A percentile compares a stretch with the other conserved stretches of the same genome.
Evolutionary conservation across 768 basidiomycete species (phyloP).

Genomic region (Hebeloma cylindrosporum): DNA sequence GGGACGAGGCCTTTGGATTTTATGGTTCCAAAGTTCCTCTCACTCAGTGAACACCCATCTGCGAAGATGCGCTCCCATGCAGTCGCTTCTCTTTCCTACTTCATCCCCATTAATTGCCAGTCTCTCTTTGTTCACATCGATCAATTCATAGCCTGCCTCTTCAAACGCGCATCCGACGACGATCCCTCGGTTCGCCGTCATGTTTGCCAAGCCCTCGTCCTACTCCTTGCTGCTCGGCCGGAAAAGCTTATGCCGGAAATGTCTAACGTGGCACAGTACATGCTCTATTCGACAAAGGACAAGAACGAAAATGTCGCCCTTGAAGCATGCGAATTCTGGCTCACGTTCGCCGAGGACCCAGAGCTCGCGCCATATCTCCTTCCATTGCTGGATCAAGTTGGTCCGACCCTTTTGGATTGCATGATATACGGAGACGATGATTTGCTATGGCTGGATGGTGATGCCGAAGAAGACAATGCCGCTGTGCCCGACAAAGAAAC

Average conservation of each 20-base stretch:
- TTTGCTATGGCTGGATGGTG: constrained; percentile 90
- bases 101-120: constrained; percentile 84
- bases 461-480: constrained; percentile 75
- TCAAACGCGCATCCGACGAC: constrained; percentile 93
- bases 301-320: constrained; percentile 95
- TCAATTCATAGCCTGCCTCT: constrained; percentile 87
- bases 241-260: constrained; percentile 98
- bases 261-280: constrained; percentile 93
- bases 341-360: constrained; percentile 96
- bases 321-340: constrained; percentile 99
- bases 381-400: constrained; percentile 87
- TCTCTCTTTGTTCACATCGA: constrained; percentile 92
- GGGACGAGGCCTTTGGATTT: constrained; percentile 93
- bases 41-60: constrained; percentile 80
- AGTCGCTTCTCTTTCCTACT: constrained; percentile 91
- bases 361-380: constrained; percentile 82
- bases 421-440: constrained; percentile 98
- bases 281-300: constrained; percentile 98
- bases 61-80: constrained; percentile 93
- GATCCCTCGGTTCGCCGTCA: constrained; percentile 91
- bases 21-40: constrained; percentile 95
- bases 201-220: constrained; percentile 93
- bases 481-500: constrained; percentile 89
- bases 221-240: constrained; percentile 89
- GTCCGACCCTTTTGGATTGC: constrained; percentile 92